These are phyloP conservation scores for Diaporthe citri DNA, from an alignment of 2,329 filamentous ascomycete genomes.

Conservation along the genomic window DNA sequence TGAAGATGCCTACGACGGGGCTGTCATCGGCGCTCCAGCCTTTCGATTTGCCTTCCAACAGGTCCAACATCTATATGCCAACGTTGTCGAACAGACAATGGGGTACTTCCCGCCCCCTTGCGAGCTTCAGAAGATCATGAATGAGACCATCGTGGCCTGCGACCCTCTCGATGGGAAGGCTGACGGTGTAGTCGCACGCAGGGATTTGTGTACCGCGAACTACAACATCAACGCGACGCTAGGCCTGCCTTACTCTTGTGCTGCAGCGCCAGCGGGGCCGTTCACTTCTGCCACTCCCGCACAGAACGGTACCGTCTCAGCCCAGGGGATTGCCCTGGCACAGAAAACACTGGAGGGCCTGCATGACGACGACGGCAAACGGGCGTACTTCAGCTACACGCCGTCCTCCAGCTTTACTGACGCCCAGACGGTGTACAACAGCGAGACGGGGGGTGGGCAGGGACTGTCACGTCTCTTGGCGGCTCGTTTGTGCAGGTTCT, in stretches of 20 bases:
- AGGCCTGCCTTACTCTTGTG: slow-evolving; percentile 53
- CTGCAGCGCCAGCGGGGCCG: background rate
- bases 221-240: slow-evolving; percentile 59
- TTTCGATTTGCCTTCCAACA: slow-evolving; percentile 58
- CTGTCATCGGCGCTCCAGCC: slow-evolving; percentile 59
- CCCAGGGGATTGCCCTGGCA: slow-evolving; percentile 43
- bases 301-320: slow-evolving; percentile 39
- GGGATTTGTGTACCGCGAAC: slow-evolving; percentile 54
- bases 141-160: slow-evolving; percentile 34
- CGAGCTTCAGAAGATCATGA: slow-evolving; percentile 42
- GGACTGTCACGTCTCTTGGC: slow-evolving; percentile 39
- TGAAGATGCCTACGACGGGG: slow-evolving; percentile 58
- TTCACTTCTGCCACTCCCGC: slow-evolving; percentile 38
- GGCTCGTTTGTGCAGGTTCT: slow-evolving; percentile 32
- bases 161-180: slow-evolving; percentile 28
- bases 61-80: slow-evolving; percentile 42
- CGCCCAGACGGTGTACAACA: slow-evolving; percentile 48
- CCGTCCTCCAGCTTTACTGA: slow-evolving; percentile 49
- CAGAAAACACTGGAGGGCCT: slow-evolving; percentile 51
- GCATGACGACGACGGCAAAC: slow-evolving; percentile 50
- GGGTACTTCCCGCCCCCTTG: slow-evolving; percentile 57
- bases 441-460: slow-evolving; percentile 44
- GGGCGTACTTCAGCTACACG: slow-evolving; percentile 52
- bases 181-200: slow-evolving; percentile 40
- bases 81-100: slow-evolving; percentile 54